These are phyloP conservation scores for Quillaja saponaria DNA, from an alignment of 306 rosid species.

Conservation along the genomic window DNA sequence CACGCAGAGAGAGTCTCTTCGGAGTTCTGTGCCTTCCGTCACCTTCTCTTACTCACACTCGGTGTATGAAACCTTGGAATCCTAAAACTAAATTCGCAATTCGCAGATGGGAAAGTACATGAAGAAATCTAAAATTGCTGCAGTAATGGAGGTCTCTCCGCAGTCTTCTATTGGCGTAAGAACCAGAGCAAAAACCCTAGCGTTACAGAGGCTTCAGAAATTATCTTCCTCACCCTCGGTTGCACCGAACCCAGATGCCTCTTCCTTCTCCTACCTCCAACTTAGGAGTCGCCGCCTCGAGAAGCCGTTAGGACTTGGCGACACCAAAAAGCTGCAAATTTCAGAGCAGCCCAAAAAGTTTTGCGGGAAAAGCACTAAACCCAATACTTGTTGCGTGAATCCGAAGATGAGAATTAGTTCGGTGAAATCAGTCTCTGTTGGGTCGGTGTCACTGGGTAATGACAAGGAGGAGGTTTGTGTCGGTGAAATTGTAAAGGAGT, in stretches of 20 bases:
- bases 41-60: constrained; percentile 9
- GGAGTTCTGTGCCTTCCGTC: constrained; percentile 2
- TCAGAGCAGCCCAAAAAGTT: constrained; percentile 25
- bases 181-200: constrained; percentile 74
- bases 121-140: constrained; percentile 64
- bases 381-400: constrained; percentile 15
- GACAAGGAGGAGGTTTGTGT: constrained; percentile 5
- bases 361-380: constrained; percentile 23
- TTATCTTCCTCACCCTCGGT: neutral
- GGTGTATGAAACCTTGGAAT: constrained; percentile 10
- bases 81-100: neutral
- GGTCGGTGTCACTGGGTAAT: neutral
- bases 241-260: constrained; percentile 28
- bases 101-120: constrained; percentile 70
- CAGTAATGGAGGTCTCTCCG: constrained; percentile 56
- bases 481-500: constrained; percentile 14
- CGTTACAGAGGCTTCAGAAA: constrained; percentile 54
- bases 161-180: constrained; percentile 68
- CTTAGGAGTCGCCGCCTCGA: constrained; percentile 86
- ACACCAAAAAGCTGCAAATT: constrained; percentile 14
- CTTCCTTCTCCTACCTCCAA: constrained; percentile 63
- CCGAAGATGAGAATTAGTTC: constrained; percentile 34
- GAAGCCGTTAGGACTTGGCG: constrained; percentile 42
- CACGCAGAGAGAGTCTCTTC: neutral
- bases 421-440: constrained; percentile 20